These are phyloP conservation scores for Paecilomyces sp. DNA, from an alignment of 2,329 filamentous ascomycete species.

Conservation along the genomic window DNA sequence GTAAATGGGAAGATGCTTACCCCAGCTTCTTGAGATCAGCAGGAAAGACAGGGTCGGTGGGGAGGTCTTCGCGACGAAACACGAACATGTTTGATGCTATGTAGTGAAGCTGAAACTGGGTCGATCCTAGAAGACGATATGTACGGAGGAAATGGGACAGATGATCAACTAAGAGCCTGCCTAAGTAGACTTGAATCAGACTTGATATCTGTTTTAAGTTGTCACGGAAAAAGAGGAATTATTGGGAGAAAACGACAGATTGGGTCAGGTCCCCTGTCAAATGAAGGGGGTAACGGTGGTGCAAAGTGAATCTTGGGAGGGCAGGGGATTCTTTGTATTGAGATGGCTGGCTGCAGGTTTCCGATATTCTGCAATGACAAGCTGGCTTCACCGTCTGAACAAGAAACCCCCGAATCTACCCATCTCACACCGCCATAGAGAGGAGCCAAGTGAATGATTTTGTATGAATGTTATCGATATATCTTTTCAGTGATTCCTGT, in stretches of 20 bases:
- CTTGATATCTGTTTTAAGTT: background rate
- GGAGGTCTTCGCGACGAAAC: conserved; percentile 60
- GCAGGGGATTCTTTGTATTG: background rate
- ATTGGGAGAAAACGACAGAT: background rate
- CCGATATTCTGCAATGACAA: background rate
- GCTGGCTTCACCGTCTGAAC: background rate
- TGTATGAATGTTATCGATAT: background rate
- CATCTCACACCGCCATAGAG: background rate
- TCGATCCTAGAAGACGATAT: background rate
- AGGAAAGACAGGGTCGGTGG: conserved; percentile 62
- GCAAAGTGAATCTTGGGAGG: background rate
- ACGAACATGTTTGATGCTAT: conserved; percentile 60
- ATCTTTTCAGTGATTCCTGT: background rate
- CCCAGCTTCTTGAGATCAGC: conserved; percentile 63
- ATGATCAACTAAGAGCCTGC: too few species aligned
- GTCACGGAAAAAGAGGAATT: background rate
- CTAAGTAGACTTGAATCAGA: background rate
- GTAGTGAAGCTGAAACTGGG: background rate
- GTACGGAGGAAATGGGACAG: background rate
- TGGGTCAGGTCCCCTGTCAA: background rate
- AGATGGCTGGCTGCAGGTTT: background rate
- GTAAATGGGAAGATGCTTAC: conserved; percentile 39
- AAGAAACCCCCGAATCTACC: background rate
- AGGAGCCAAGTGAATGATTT: background rate
- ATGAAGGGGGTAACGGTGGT: background rate